Evolutionary conservation across 768 basidiomycete species (phyloP).

Genomic region (Psilocybe tampanensis): DNA sequence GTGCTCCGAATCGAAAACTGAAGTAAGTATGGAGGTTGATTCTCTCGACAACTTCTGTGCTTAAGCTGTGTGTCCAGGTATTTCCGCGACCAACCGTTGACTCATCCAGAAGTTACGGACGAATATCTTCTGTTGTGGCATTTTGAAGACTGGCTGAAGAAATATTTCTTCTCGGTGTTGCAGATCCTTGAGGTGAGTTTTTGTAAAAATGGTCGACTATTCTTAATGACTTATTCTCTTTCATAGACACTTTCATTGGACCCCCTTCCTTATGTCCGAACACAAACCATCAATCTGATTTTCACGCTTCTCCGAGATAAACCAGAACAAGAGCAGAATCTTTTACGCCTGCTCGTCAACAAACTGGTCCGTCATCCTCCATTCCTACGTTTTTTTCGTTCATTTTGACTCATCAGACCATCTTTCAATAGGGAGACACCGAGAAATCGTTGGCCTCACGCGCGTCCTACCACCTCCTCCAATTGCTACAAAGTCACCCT

Average conservation of each 20-base stretch:
- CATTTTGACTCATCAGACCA: background rate
- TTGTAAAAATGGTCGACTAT: too few species aligned
- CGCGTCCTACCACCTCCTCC: constrained; percentile 87
- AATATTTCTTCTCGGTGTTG: constrained; percentile 91
- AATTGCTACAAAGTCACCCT: constrained; percentile 88
- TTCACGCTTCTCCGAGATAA: constrained; percentile 82
- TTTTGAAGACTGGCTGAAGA: constrained; percentile 98
- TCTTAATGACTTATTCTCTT: background rate
- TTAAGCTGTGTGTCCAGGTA: constrained; percentile 55
- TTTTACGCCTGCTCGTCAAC: constrained; percentile 89
- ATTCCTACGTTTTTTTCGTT: background rate
- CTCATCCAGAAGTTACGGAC: constrained; percentile 65
- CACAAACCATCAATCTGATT: constrained; percentile 77
- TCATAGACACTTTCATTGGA: constrained; percentile 77
- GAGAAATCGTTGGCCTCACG: constrained; percentile 88
- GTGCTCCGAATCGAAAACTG: constrained; percentile 85
- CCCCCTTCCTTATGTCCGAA: constrained; percentile 85
- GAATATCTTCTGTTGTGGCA: constrained; percentile 79
- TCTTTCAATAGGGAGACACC: constrained; percentile 72
- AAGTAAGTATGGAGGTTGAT: constrained; percentile 50
- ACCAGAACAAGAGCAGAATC: constrained; percentile 97
- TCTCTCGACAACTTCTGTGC: background rate
- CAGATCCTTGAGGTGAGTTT: constrained; percentile 82
- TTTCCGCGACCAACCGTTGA: constrained; percentile 85
- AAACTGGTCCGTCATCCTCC: constrained; percentile 66